Conservation (phyloP, 352 stramenopile genomes). For the Phytophthora cryptogea region DNA sequence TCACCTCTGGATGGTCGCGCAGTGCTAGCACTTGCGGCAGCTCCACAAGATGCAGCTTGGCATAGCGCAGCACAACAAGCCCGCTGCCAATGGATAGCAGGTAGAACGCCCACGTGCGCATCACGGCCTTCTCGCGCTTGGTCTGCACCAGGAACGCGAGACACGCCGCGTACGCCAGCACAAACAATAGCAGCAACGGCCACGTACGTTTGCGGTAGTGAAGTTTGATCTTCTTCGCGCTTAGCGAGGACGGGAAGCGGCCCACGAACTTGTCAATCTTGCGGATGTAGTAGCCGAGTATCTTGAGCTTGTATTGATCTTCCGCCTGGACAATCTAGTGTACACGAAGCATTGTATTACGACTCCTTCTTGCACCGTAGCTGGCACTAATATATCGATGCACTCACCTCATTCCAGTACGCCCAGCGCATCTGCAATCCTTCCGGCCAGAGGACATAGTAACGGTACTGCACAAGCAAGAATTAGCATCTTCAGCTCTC, state of each 20-base stretch:
- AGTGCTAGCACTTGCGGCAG: constrained; percentile 70
- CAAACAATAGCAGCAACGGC: constrained; percentile 55
- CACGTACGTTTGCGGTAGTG: constrained; percentile 58
- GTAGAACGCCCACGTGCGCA: constrained; percentile 62
- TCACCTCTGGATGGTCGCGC: constrained; percentile 67
- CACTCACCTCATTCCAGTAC: constrained; percentile 73
- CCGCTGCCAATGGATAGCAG: constrained; percentile 59
- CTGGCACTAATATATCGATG: neutral
- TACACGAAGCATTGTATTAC: neutral
- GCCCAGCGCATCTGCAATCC: constrained; percentile 63
- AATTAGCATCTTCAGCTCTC: constrained; percentile 3
- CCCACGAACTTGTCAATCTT: constrained; percentile 80
- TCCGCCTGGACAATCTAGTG: constrained; percentile 70
- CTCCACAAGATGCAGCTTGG: constrained; percentile 76
- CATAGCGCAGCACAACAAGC: constrained; percentile 68
- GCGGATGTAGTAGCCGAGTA: constrained; percentile 83
- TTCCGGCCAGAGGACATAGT: constrained; percentile 75
- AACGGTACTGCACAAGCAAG: constrained; percentile 57
- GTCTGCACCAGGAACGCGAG: constrained; percentile 48
- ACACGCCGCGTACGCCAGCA: constrained; percentile 39
- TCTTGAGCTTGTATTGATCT: constrained; percentile 78
- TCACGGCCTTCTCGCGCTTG: constrained; percentile 35
- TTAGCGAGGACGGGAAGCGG: constrained; percentile 54
- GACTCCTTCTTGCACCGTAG: neutral
- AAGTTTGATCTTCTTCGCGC: constrained; percentile 45